These are phyloP conservation scores for Macadamia tetraphylla DNA, from an alignment of 164 flowering plant species.

Conservation along the genomic window DNA sequence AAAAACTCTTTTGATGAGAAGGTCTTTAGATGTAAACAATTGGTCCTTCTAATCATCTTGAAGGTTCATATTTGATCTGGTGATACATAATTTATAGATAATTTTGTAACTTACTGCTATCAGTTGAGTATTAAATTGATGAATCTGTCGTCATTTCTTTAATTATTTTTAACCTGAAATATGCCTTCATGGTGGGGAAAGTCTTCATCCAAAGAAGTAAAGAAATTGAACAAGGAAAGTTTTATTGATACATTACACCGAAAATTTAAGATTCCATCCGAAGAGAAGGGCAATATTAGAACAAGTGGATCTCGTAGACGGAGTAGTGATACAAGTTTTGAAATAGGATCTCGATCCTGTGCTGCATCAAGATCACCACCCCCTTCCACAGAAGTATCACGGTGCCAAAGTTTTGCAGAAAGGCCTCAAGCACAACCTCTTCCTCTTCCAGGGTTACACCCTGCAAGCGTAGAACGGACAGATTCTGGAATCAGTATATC, in stretches of 20 bases:
- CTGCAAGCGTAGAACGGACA: slow-evolving; percentile 39
- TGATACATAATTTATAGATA: background rate
- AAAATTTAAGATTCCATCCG: slow-evolving; percentile 54
- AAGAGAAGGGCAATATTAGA: slow-evolving; percentile 42
- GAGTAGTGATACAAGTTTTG: slow-evolving; percentile 50
- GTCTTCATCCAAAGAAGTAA: slow-evolving; percentile 82
- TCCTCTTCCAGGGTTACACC: slow-evolving; percentile 62
- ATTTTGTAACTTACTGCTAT: background rate
- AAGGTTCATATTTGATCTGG: background rate
- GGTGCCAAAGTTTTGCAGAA: slow-evolving; percentile 92
- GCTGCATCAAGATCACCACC: slow-evolving; percentile 69
- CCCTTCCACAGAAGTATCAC: slow-evolving; percentile 66
- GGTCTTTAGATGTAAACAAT: slow-evolving; percentile 6
- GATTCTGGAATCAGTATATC: slow-evolving; percentile 57
- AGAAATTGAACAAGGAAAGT: slow-evolving; percentile 69
- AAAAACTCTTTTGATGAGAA: background rate
- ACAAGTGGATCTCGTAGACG: slow-evolving; percentile 58
- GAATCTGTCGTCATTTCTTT: background rate
- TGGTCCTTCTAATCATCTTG: slow-evolving; percentile 6
- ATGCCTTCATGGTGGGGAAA: slow-evolving; percentile 79
- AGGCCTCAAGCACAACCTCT: slow-evolving; percentile 78
- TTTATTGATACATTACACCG: slow-evolving; percentile 63
- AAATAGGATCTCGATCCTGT: slow-evolving; percentile 52
- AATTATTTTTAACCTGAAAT: slow-evolving; percentile 2
- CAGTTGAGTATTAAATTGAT: background rate